Evolutionary conservation across 768 basidiomycete genomes (phyloP), one percentile per base, ranked within the genome.

Genomic region (Hortiboletus campestris): DNA sequence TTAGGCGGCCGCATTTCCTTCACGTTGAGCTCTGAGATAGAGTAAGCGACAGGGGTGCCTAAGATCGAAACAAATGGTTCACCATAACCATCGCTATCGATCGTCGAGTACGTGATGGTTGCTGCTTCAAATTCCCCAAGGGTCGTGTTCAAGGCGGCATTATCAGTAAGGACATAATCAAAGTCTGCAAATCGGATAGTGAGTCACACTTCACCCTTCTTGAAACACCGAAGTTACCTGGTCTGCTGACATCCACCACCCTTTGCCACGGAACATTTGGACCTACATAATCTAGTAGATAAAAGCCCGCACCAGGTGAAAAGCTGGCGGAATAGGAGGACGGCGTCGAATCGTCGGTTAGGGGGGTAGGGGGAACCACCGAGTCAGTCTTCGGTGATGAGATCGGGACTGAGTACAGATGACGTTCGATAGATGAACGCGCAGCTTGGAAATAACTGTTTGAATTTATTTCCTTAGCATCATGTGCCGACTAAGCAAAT

Each of bases 181-280:
- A 86, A 85, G 9, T 74, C 88, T 89, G 51, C 46, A 41, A 52
- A 57, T 25, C 19, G 4, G 51, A 48, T 31, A 13, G 35, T 63
- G 49, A 55, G 14, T 19, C 38, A 34, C 16, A 20, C 22, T 31
- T 28, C 6, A 20, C 51, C 16, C 28, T 16, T 34, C 11, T 34
- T 29, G 35, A 56, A 39, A 51, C 13, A 47, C 56, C 34, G 38
- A 38, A 69, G 77, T 60, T 48, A 82, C 81, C 71, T 39, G 74
- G 58, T 36, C 79, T 76, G 36, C 71, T 79, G 9, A 80, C 76
- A 58, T 85, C 76, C 25, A 91, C 65, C 17, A 98, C 78, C 65
- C 81, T 86, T 72, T 97, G 94, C 87, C 88, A 93, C 0, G 97
- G 97, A 13, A 90, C 80, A 22, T 79, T 79, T 4, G 94, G 95